Base-by-base conservation (phyloP, 202 grass and related monocot species). In the Carex sylvatica region DNA sequence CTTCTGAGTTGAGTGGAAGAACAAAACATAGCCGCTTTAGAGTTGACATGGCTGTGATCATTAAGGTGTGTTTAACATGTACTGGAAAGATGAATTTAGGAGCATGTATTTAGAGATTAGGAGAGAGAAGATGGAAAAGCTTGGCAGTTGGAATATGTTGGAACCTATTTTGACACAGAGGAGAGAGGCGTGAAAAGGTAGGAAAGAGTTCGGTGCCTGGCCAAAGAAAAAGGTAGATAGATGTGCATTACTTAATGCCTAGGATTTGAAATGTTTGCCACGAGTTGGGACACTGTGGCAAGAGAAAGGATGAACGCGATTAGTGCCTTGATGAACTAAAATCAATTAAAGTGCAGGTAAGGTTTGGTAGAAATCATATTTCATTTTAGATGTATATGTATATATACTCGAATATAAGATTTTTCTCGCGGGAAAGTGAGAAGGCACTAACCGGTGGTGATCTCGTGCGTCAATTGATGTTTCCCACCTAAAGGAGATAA, bases 21-120 rank as follows among this genome's bases (percentile, higher is more conserved):
- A 92, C 82, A 79, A 92, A 92, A 70, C 90, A 89, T 0, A 89
- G 72, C 15, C 63, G 82, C n/a, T 81, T 85, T 16, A 92, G 78
- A 28, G 84, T 83, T 83, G 86, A 69, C 80, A 82, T 82, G 42
- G 80, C 4, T 91, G 26, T 31, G 46, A 20, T 16, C 15, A 12
- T 20, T 12, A 2, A 55, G 67, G 56, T 22, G 36, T 8, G 72
- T 28, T 28, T 60, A 74, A 61, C 1, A 20, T 47, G 24, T 59
- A 40, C 38, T 1, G 26, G 44, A 18, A 56, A 16, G 47, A 61
- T 18, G 64, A 67, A 63, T 49, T 49, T 52, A 3, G 46, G 61
- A 20, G 10, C 55, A 44, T 71, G 14, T 23, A 63, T 74, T 83
- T 68, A 82, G 35, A 52, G 84, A 63, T 59, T 31, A 74, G 28